Conservation (phyloP, 257 asterid species). For the Agastache rugosa region DNA sequence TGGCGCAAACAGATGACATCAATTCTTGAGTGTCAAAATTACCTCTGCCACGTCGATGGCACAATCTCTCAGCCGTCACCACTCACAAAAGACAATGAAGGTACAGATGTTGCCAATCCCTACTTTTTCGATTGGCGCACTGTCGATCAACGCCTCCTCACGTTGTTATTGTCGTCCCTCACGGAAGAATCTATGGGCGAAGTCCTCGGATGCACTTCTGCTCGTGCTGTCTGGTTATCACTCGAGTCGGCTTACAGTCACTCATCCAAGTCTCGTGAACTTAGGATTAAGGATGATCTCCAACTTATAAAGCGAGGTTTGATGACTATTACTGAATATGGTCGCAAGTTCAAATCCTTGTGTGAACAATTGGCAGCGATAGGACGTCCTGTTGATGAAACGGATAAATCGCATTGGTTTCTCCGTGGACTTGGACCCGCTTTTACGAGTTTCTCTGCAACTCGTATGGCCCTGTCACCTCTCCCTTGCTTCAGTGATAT, state of each 20-base stretch:
- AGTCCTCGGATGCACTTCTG: neutral
- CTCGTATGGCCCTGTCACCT: neutral
- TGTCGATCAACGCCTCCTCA: neutral
- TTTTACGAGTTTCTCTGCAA: neutral
- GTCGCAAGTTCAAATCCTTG: neutral
- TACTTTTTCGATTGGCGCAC: neutral
- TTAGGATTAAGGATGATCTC: neutral
- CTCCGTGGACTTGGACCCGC: neutral
- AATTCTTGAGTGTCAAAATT: too few relatives aligned
- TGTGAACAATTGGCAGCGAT: too few relatives aligned
- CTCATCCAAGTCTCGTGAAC: neutral
- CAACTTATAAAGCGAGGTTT: neutral
- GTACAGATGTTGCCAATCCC: neutral
- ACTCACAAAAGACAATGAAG: neutral
- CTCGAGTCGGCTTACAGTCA: neutral
- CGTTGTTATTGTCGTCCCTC: neutral
- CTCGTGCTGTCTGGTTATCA: neutral
- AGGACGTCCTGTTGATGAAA: too few relatives aligned
- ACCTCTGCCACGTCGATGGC: neutral
- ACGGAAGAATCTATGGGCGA: neutral
- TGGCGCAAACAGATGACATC: too few relatives aligned
- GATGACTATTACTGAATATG: neutral
- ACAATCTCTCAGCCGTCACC: neutral
- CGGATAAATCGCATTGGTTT: too few relatives aligned
- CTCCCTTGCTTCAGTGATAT: neutral